A percentile compares a stretch with the other conserved stretches of the same genome.
phyloP scores from a whole-genome alignment of 371 early-diverging fungal genomes.

The Apophysomyces elegans region DNA sequence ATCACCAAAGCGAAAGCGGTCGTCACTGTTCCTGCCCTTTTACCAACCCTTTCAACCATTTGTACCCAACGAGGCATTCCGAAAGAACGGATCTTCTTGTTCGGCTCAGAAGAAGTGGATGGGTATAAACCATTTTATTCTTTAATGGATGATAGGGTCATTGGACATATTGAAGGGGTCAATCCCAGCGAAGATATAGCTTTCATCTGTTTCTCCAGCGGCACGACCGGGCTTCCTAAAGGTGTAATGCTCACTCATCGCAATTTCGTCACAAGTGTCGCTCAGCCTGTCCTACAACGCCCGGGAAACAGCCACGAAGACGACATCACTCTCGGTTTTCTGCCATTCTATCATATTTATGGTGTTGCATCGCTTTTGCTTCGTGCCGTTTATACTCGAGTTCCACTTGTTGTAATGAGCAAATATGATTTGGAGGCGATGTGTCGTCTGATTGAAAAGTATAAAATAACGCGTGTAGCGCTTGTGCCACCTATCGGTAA shows the following conservation, averaged over 20 bases:
- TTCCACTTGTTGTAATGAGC: slow-evolving; percentile 60
- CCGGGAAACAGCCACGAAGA: slow-evolving; percentile 21
- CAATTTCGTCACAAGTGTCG: slow-evolving; percentile 31
- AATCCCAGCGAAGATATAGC: slow-evolving; percentile 51
- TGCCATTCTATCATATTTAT: slow-evolving; percentile 87
- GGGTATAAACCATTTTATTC: slow-evolving; percentile 25
- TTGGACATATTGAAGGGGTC: slow-evolving; percentile 19
- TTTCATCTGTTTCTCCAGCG: slow-evolving; percentile 84
- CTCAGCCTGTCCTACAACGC: slow-evolving; percentile 19
- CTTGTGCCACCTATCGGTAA: slow-evolving; percentile 82
- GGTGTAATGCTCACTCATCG: slow-evolving; percentile 51
- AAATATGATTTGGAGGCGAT: slow-evolving; percentile 66
- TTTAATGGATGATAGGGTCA: slow-evolving; percentile 8
- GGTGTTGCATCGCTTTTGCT: slow-evolving; percentile 55
- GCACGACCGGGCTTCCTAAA: slow-evolving; percentile 76
- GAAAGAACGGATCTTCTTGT: slow-evolving; percentile 50
- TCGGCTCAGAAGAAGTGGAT: slow-evolving; percentile 45
- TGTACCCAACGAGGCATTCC: slow-evolving; percentile 56
- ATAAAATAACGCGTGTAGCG: slow-evolving; percentile 67
- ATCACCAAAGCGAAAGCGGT: slow-evolving; percentile 67
- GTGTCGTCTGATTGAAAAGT: slow-evolving; percentile 59
- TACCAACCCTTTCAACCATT: slow-evolving; percentile 49
- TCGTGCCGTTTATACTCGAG: slow-evolving; percentile 35
- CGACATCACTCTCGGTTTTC: slow-evolving; percentile 64
- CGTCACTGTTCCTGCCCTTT: slow-evolving; percentile 47